Evolutionary conservation across 139 green algal species (phyloP).

Genomic region (Microglena sp.): DNA sequence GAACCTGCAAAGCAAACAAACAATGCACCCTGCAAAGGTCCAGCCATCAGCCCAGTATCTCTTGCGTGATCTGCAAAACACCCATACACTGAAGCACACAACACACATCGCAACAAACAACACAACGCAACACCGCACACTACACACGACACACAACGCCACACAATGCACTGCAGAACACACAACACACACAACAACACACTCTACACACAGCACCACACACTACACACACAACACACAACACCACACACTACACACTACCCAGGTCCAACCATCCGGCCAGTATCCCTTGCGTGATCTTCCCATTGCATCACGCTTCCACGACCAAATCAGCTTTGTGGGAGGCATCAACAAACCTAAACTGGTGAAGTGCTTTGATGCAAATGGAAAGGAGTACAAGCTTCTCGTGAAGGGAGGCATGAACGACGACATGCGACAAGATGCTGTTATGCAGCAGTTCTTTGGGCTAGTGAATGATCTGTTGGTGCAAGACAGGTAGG

Average conservation of each 20-base stretch:
- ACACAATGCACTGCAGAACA: too few species aligned
- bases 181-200: too few species aligned
- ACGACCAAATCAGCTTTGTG: constrained; percentile 37
- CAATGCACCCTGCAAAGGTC: too few species aligned
- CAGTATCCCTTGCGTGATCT: constrained; percentile 3
- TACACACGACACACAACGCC: too few species aligned
- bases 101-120: too few species aligned
- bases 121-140: too few species aligned
- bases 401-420: constrained; percentile 62
- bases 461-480: constrained; percentile 82
- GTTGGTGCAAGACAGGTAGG: constrained; percentile 34
- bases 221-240: too few species aligned
- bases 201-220: too few species aligned
- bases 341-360: constrained; percentile 87
- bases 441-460: constrained; percentile 96
- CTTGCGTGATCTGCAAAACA: too few species aligned
- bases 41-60: too few species aligned
- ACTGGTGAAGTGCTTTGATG: constrained; percentile 17
- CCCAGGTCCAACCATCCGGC: constrained; percentile 11
- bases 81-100: too few species aligned
- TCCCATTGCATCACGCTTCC: background rate
- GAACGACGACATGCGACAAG: constrained; percentile 79
- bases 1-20: too few species aligned
- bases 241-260: background rate
- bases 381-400: constrained; percentile 17